Base-by-base conservation (phyloP, 495 filamentous ascomycete genomes). In the Annulohypoxylon nitens region DNA sequence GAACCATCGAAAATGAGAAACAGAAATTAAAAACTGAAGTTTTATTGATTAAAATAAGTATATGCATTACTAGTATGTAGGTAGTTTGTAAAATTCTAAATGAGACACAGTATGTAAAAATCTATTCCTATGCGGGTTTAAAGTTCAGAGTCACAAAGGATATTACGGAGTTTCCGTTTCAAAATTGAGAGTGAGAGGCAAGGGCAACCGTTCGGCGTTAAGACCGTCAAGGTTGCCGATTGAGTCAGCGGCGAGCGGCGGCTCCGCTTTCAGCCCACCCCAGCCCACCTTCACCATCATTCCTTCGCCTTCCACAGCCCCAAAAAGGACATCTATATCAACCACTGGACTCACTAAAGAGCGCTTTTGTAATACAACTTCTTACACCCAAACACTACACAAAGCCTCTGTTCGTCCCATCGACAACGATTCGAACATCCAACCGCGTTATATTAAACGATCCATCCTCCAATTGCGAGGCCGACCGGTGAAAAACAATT, bases 291-390 rank as follows among this genome's bases (percentile, higher is more conserved):
- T 67, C 59, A 73, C 71, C 69, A 76, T 69, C 72, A 57, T 80
- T 80, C 78, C 76, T 72, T 79, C 64, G 69, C 72, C 77, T 78
- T 78, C 75, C 68, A 79, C 71, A 54, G 26, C 62, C 54, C 47
- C 69, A 71, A 76, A 78, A 75, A 73, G 67, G 61, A 67, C 68
- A 60, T 69, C 50, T 73, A 53, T 61, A 60, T 41, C 62, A 66
- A 36, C 53, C 23, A 6, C 30, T 30, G 9, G 48, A 25, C 59
- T 71, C 61, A 25, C 59, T 71, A 59, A 69, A 36, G 61, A 74
- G 45, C 68, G 63, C 59, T 61, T 69, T 63, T 59, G 30, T 12
- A 47, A 33, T 61, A 11, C 16, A 59, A 23, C n/a, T 59, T 43
- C 20, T 43, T 45, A 37, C 45, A 54, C 5, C 25, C 25, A 54